Conservation (phyloP, 2,329 filamentous ascomycete species). For the Cladosporium sp. region DNA sequence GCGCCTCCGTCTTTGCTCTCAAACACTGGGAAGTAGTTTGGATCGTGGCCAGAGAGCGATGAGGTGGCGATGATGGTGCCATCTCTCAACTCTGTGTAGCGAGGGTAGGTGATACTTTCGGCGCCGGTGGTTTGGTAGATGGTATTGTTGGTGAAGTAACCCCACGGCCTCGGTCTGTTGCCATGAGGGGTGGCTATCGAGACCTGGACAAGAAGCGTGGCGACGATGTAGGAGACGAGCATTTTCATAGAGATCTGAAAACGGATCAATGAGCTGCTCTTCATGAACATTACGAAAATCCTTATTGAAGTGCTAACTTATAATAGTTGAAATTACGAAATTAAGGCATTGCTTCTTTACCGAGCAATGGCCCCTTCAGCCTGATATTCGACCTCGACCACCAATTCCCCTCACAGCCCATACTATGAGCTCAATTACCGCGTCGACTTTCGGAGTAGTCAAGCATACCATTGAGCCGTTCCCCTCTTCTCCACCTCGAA, state of each 20-base stretch:
- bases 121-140: slow-evolving; percentile 15
- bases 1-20: slow-evolving; percentile 16
- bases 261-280: no score
- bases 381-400: neutral
- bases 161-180: slow-evolving; percentile 11
- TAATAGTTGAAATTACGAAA: neutral
- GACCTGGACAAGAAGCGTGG: slow-evolving; percentile 8
- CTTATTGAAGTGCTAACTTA: neutral
- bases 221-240: slow-evolving; percentile 4
- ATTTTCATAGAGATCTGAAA: neutral
- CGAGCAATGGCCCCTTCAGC: slow-evolving; percentile 1
- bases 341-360: neutral
- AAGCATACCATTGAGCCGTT: neutral
- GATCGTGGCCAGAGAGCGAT: slow-evolving; percentile 9
- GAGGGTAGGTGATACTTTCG: slow-evolving; percentile 13
- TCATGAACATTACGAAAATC: neutral
- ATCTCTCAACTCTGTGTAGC: slow-evolving; percentile 13
- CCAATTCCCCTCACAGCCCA: neutral
- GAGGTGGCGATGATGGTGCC: slow-evolving; percentile 15
- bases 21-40: slow-evolving; percentile 16
- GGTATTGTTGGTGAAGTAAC: slow-evolving; percentile 15
- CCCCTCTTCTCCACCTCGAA: neutral
- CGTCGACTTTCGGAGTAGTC: neutral
- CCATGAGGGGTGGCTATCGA: slow-evolving; percentile 4
- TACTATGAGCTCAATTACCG: neutral